phyloP scores from a whole-genome alignment of 2,329 filamentous ascomycete species.

The Ascochyta fabae region DNA sequence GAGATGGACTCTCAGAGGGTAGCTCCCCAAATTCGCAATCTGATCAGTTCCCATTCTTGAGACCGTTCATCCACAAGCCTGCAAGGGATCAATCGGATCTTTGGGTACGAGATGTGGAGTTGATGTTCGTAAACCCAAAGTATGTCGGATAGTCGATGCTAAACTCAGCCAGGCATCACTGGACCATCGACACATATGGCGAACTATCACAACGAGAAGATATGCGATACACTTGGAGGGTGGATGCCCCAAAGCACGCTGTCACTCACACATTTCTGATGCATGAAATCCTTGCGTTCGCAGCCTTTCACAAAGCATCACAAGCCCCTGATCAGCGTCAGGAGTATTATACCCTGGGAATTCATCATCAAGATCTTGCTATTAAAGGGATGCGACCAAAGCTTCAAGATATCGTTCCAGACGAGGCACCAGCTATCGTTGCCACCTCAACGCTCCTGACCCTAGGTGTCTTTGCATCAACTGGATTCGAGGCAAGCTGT shows the following conservation, averaged over 20 bases:
- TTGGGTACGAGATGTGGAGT: constrained; percentile 44
- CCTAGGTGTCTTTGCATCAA: constrained; percentile 41
- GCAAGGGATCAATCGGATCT: constrained; percentile 31
- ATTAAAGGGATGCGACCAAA: constrained; percentile 39
- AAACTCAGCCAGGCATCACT: constrained; percentile 36
- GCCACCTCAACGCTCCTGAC: constrained; percentile 41
- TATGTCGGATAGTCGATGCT: background rate
- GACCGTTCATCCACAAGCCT: constrained; percentile 36
- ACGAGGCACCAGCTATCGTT: constrained; percentile 42
- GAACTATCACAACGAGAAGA: constrained; percentile 35
- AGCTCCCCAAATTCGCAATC: constrained; percentile 36
- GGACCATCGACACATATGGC: constrained; percentile 37
- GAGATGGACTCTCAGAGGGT: constrained; percentile 26
- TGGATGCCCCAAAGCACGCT: constrained; percentile 45
- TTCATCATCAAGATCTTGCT: constrained; percentile 48
- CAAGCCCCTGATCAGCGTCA: constrained; percentile 32
- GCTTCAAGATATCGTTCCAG: constrained; percentile 36
- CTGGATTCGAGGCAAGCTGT: constrained; percentile 31
- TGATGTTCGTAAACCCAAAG: constrained; percentile 35
- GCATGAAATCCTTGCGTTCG: constrained; percentile 51
- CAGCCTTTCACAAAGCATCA: constrained; percentile 49
- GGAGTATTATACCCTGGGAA: constrained; percentile 43
- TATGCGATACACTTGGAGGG: constrained; percentile 42
- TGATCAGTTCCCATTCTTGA: constrained; percentile 43
- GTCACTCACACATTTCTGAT: constrained; percentile 47